Evolutionary conservation across 176 grass and related monocot genomes (phyloP), one percentile per base, ranked within the genome.

Genomic region (Oryza australiensis): DNA sequence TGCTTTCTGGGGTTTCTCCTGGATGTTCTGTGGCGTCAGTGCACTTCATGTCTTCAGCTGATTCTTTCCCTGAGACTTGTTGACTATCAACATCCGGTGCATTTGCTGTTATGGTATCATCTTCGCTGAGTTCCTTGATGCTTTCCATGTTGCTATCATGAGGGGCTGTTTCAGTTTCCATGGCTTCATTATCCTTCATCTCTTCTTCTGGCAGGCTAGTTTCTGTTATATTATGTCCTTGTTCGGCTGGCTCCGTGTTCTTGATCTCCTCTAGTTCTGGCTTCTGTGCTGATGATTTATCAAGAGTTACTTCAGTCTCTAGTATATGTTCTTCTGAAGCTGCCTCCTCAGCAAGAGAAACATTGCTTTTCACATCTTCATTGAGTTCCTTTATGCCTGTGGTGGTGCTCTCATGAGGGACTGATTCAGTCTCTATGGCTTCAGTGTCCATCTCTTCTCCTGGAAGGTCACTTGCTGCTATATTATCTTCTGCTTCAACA

Each of bases 201-300:
- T 34, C 51, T 38, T 84, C 81, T 69, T 30, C 40, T 70, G 64
- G 30, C 29, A 69, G 45, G 14, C 43, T 74, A 67, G 42, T 22
- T 66, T 57, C 28, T 59, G 5, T 59, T 40, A 27, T 78, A 66
- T 26, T 66, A 28, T 60, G 62, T 55, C 84, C 81, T 65, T 72
- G 41, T 79, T 66, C 81, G 84, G 22, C 28, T 23, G 62, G 26
- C 62, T 83, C 63, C 26, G 12, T 68, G 33, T 80, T 45, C 70
- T 88, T 80, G 29, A 34, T 48, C n/a, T 88, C 80, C 74, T 84
- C 76, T 80, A 49, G 49, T 24, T 70, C 51, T 70, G 29, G 12
- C 7, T 84, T 62, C 13, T 80, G 81, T 3, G 43, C 23, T 49
- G 38, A 30, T 84, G 62, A 43, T 23, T 12, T 75, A 49, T 74